phyloP scores from a whole-genome alignment of 2,329 filamentous ascomycete species.

The Boeremia exigua region DNA sequence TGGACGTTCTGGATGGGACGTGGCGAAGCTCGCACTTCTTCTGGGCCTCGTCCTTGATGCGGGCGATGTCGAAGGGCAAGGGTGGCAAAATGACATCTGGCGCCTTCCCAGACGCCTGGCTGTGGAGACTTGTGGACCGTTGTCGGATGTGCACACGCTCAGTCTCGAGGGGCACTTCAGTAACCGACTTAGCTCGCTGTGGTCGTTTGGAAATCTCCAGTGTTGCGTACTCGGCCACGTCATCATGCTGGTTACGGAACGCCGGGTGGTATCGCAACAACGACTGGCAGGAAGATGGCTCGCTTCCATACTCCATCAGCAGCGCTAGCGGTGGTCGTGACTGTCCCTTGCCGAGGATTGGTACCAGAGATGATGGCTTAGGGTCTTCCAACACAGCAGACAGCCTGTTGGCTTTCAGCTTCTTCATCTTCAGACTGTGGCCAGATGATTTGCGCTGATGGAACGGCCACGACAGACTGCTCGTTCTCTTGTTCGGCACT shows the following conservation, averaged over 20 bases:
- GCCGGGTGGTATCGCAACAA: conserved; percentile 38
- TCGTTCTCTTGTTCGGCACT: conserved; percentile 24
- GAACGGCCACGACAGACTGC: conserved; percentile 42
- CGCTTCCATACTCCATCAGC: conserved; percentile 26
- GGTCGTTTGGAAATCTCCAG: conserved; percentile 20
- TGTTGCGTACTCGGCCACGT: not conserved
- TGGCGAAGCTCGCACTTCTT: conserved; percentile 34
- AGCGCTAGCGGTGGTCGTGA: conserved; percentile 18
- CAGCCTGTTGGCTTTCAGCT: conserved; percentile 33
- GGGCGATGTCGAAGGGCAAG: conserved; percentile 45
- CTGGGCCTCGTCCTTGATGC: conserved; percentile 32
- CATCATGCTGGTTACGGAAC: conserved; percentile 27
- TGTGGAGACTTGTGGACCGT: conserved; percentile 35
- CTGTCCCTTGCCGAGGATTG: conserved; percentile 24
- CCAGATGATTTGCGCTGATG: conserved; percentile 32
- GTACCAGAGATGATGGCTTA: conserved; percentile 37
- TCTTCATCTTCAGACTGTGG: conserved; percentile 36
- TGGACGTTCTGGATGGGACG: conserved; percentile 47
- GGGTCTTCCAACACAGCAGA: conserved; percentile 51
- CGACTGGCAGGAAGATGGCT: conserved; percentile 34
- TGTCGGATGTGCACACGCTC: conserved; percentile 29
- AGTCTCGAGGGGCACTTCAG: conserved; percentile 24
- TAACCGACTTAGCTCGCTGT: conserved; percentile 35
- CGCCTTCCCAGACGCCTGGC: conserved; percentile 42
- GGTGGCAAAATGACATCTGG: conserved; percentile 53